Evolutionary conservation across 2,329 filamentous ascomycete genomes (phyloP).

Genomic region (Phaeophleospora eucalypticola): DNA sequence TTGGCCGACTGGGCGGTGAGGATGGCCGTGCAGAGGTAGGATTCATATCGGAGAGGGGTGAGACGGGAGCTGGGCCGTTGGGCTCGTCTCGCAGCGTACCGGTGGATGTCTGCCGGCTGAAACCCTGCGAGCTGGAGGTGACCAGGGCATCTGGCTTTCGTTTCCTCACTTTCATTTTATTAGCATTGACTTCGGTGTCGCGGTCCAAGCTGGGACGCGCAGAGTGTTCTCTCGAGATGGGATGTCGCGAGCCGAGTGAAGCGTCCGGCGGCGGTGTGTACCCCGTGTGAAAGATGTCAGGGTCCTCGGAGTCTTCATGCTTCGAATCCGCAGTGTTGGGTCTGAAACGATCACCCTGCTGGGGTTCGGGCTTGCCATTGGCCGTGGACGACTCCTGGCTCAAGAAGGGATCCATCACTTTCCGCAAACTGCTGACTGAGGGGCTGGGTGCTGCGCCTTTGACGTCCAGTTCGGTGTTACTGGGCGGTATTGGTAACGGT

Average conservation of each 20-base stretch:
- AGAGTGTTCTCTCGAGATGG: conserved; percentile 44
- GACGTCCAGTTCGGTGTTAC: conserved; percentile 34
- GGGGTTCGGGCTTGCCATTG: conserved; percentile 8
- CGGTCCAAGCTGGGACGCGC: conserved; percentile 39
- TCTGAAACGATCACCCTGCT: conserved; percentile 23
- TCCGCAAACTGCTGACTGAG: conserved; percentile 71
- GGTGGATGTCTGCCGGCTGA: conserved; percentile 35
- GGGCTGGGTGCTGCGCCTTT: conserved; percentile 50
- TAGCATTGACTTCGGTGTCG: conserved; percentile 35
- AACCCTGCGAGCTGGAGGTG: conserved; percentile 40
- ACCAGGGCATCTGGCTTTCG: conserved; percentile 19
- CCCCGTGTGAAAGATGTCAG: conserved; percentile 67
- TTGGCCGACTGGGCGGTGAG: conserved; percentile 25
- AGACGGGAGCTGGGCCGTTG: conserved; percentile 20
- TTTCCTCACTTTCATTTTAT: conserved; percentile 41
- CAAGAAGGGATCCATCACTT: conserved; percentile 84
- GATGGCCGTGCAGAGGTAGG: conserved; percentile 5
- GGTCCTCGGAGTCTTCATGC: conserved; percentile 34
- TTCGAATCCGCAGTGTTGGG: conserved; percentile 25
- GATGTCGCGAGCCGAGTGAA: conserved; percentile 52
- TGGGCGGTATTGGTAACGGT: conserved; percentile 43
- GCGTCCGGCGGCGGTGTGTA: conserved; percentile 70
- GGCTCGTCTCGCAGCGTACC: conserved; percentile 19
- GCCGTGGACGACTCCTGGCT: conserved; percentile 25
- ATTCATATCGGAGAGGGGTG: conserved; percentile 23